These are phyloP conservation scores for Magnaporthiopsis rhizophila DNA, from an alignment of 2,329 filamentous ascomycete genomes.

Conservation along the genomic window DNA sequence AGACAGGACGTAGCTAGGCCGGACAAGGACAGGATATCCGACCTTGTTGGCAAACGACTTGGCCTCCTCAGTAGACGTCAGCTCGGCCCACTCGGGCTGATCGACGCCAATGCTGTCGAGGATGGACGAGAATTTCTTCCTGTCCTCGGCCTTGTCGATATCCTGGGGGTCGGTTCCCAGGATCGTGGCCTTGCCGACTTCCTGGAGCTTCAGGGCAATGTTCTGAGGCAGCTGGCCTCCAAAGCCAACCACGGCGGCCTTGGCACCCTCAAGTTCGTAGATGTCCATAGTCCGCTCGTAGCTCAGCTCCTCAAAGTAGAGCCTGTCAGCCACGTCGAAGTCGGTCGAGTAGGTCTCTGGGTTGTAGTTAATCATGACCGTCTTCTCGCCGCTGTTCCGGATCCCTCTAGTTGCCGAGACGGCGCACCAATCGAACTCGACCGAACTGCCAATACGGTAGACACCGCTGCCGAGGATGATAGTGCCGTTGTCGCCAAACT, in stretches of 20 bases:
- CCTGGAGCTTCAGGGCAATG: conserved; percentile 89
- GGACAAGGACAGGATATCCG: conserved; percentile 88
- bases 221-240: conserved; percentile 96
- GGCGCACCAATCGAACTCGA: conserved; percentile 98
- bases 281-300: conserved; percentile 99
- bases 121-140: conserved; percentile 97
- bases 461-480: conserved; percentile 90
- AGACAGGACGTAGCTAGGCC: conserved; percentile 90
- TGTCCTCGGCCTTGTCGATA: conserved; percentile 96
- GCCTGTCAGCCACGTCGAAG: conserved; percentile 78
- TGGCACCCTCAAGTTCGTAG: conserved; percentile 81
- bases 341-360: conserved; percentile 79
- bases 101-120: conserved; percentile 94
- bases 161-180: conserved; percentile 88
- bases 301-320: conserved; percentile 95
- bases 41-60: conserved; percentile 78
- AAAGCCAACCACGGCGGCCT: conserved; percentile 87
- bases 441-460: conserved; percentile 94
- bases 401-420: conserved; percentile 83
- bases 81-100: conserved; percentile 96
- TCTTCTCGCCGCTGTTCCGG: conserved; percentile 86
- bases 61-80: conserved; percentile 83
- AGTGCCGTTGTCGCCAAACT: conserved; percentile 85
- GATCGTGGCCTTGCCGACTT: conserved; percentile 80
- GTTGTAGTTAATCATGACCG: conserved; percentile 93